Percentiles rank a stretch among this genome's conserved stretches.
Conservation (phyloP, 2,329 filamentous ascomycete species). For the Setomelanomma holmii region DNA sequence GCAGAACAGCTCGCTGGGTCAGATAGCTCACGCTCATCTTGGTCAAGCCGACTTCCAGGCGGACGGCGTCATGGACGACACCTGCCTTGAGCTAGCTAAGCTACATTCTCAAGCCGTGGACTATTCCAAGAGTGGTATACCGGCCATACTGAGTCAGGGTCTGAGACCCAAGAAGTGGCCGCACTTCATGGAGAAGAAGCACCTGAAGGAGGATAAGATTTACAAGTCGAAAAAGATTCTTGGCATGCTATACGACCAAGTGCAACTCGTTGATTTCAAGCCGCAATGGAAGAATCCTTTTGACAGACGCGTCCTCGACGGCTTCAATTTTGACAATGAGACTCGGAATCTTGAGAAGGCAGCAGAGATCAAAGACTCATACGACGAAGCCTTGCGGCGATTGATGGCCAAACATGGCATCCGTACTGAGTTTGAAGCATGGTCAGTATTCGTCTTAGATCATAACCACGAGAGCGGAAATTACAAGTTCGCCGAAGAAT, state of each 20-base stretch:
- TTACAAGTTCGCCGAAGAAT: slow-evolving; percentile 86
- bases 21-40: slow-evolving; percentile 83
- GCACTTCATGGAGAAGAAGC: slow-evolving; percentile 83
- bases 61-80: slow-evolving; percentile 69
- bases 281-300: slow-evolving; percentile 78
- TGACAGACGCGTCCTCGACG: slow-evolving; percentile 74
- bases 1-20: slow-evolving; percentile 82
- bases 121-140: slow-evolving; percentile 87
- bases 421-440: slow-evolving; percentile 88
- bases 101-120: slow-evolving; percentile 93
- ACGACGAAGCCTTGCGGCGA: slow-evolving; percentile 77
- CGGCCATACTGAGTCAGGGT: slow-evolving; percentile 70
- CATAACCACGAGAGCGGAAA: slow-evolving; percentile 75
- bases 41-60: slow-evolving; percentile 72
- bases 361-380: slow-evolving; percentile 72
- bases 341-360: slow-evolving; percentile 68
- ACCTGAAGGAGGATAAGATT: slow-evolving; percentile 52
- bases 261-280: slow-evolving; percentile 71
- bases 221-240: slow-evolving; percentile 77
- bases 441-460: slow-evolving; percentile 81
- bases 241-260: slow-evolving; percentile 81
- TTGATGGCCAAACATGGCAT: slow-evolving; percentile 88
- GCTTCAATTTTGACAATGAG: slow-evolving; percentile 63
- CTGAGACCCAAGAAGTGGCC: slow-evolving; percentile 73
- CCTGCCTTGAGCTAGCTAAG: slow-evolving; percentile 74